A percentile compares a stretch with the other conserved stretches of the same genome.
These are phyloP conservation scores for Erythrobasidium hasegawianum DNA, from an alignment of 1,284 basidiomycete species.

Conservation along the genomic window DNA sequence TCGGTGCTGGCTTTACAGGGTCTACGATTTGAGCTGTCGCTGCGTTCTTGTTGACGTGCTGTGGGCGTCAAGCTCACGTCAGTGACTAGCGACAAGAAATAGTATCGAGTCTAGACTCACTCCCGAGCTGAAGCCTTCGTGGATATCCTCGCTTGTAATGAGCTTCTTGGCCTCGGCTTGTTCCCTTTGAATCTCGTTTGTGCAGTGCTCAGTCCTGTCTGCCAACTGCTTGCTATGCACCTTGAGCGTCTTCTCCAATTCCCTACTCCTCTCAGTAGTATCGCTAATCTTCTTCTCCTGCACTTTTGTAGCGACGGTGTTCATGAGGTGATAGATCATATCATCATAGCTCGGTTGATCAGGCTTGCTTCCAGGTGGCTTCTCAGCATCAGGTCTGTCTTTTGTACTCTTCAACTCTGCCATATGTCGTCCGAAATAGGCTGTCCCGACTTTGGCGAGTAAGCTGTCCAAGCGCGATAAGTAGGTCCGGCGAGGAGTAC, in stretches of 20 bases:
- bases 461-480: slow-evolving; percentile 58
- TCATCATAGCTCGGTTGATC: slow-evolving; percentile 81
- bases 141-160: slow-evolving; percentile 50
- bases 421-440: slow-evolving; percentile 39
- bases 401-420: slow-evolving; percentile 52
- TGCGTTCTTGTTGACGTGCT: slow-evolving; percentile 52
- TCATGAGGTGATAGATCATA: slow-evolving; percentile 79
- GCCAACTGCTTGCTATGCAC: slow-evolving; percentile 48
- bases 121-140: slow-evolving; percentile 58
- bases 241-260: slow-evolving; percentile 40
- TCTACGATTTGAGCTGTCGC: slow-evolving; percentile 53
- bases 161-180: slow-evolving; percentile 56
- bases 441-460: slow-evolving; percentile 57
- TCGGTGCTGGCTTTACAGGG: slow-evolving; percentile 40
- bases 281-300: slow-evolving; percentile 52
- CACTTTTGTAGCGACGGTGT: slow-evolving; percentile 68
- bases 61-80: no score
- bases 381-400: slow-evolving; percentile 36
- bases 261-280: slow-evolving; percentile 36
- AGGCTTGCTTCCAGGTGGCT: slow-evolving; percentile 47
- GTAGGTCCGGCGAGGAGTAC: no score
- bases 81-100: no score
- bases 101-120: no score
- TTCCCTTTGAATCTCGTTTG: slow-evolving; percentile 55
- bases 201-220: slow-evolving; percentile 56